Conservation (phyloP, 2,329 filamentous ascomycete genomes). For the Stenocarpella maydis region DNA sequence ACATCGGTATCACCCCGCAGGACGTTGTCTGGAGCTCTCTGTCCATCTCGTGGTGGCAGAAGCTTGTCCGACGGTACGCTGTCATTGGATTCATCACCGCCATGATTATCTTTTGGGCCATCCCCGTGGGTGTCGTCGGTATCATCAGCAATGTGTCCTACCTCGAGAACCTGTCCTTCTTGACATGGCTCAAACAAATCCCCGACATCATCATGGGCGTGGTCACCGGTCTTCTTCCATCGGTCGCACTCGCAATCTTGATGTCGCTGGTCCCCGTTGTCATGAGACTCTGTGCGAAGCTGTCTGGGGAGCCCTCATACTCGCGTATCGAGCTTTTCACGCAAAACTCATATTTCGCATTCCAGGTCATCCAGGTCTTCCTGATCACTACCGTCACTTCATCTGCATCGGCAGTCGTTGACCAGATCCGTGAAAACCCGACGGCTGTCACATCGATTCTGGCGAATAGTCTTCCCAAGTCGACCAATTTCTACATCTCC, state of each 20-base stretch:
- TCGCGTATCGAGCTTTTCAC: conserved; percentile 87
- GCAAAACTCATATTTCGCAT: conserved; percentile 90
- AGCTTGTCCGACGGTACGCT: conserved; percentile 74
- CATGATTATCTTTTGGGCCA: conserved; percentile 87
- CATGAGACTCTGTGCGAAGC: conserved; percentile 81
- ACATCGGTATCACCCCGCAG: conserved; percentile 80
- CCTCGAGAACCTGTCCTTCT: conserved; percentile 67
- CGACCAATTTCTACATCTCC: conserved; percentile 93
- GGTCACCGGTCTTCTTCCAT: conserved; percentile 84
- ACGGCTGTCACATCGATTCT: conserved; percentile 68
- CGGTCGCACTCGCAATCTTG: conserved; percentile 79
- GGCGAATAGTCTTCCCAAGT: conserved; percentile 77
- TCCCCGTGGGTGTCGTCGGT: conserved; percentile 81
- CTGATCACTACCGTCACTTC: conserved; percentile 85
- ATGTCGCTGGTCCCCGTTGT: conserved; percentile 88
- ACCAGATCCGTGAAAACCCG: conserved; percentile 70
- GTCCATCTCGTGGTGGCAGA: conserved; percentile 85
- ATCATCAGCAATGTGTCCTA: conserved; percentile 84
- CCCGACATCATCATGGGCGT: conserved; percentile 79
- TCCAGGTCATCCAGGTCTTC: conserved; percentile 93
- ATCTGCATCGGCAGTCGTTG: conserved; percentile 75
- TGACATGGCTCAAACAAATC: conserved; percentile 75
- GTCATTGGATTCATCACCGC: conserved; percentile 77
- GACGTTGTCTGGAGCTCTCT: conserved; percentile 92
- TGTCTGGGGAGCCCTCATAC: conserved; percentile 80